Base-by-base conservation (phyloP, 2,329 filamentous ascomycete genomes). In the Scopulariopsis brevicaulis region DNA sequence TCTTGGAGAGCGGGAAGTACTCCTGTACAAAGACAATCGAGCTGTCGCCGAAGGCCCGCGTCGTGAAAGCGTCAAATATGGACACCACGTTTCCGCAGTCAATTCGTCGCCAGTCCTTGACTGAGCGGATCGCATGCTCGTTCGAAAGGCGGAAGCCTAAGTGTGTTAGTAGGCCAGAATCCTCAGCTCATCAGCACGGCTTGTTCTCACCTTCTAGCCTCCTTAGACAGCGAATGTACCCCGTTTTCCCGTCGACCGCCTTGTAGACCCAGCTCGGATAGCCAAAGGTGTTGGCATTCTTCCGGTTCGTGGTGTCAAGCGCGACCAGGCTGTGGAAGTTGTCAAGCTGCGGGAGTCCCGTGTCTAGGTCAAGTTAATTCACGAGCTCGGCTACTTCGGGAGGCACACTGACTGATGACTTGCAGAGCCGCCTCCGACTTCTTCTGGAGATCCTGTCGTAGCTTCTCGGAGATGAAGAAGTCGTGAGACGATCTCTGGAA, bases 201-300 rank as follows among this genome's bases (percentile, higher is more conserved):
- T 22, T 37, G 32, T 43, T 59, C 69, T 57, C 70, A 83, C 84
- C 88, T 78, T 96, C 91, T 24, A 99, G 80, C 61, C 94, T 82
- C 62, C 94, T 83, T 53, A 99, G 76, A 59, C 87, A 90, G 71
- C 96, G 97, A n/a, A 86, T 84, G 63, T 89, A 86, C 12, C 92
- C 94, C 65, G 93, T 93, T 68, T 94, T 94, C 70, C 82, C 86
- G 7, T 90, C 96, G 25, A 87, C 85, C 10, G 92, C 93, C 74
- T 97, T 97, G 75, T 96, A 99, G 0, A 96, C 83, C 90, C 92
- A 97, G 65, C 87, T 96, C 6, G 87, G 84, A 66, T 90, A 96
- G 32, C 91, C 90, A 71, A 96, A 96, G 22, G 28, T 58, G 14
- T 83, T 80, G 4, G 85, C 82, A 63, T 86, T 90, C 69, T 90